Evolutionary conservation across 164 flowering plant species (phyloP), one percentile per base, ranked within the genome.

Genomic region (Magnolia kwangsiensis): DNA sequence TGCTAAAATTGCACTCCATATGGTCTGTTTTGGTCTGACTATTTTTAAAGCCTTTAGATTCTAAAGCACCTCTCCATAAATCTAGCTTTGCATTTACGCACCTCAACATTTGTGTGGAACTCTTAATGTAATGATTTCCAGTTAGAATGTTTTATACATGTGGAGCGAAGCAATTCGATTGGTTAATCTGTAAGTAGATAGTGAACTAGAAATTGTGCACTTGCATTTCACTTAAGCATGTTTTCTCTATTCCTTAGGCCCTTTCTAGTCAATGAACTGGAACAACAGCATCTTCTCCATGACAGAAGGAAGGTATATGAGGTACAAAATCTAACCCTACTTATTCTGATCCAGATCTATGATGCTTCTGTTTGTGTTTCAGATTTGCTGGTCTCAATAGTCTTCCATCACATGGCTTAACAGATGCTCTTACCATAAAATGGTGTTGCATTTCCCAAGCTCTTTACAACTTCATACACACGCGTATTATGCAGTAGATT

Each of bases 231-330:
- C 3, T 55, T 55, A 10, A 55, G 61, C 18, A 55, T 11, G 61
- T 68, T 69, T 51, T 72, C 16, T 67, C 19, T 27, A 50, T 29
- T 67, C 78, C 23, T 75, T 84, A 96, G 99, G 90, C 99, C 99
- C 55, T 96, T 89, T 81, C 83, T 96, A 16, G 95, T 94, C 10
- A 96, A 96, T 88, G 98, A 96, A 74, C 77, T 96, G 78, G 93
- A 85, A 78, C 92, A 81, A 67, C 99, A 96, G 75, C 88, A 90
- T 83, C 99, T 96, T 74, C 98, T 96, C 75, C 99, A 92, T 85
- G 99, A 96, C 72, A 85, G 99, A 79, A 88, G 98, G 84, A 94
- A 96, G 87, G 99, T 96, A 11, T 96, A 96, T 74, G 98, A 96
- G 99, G 99, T 85, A 80, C 68, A 67, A 37, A 19, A 8, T 63